A percentile compares a stretch with the other conserved stretches of the same genome.
Conservation (phyloP, 2,329 filamentous ascomycete species). For the Cladophialophora chaetospira region DNA sequence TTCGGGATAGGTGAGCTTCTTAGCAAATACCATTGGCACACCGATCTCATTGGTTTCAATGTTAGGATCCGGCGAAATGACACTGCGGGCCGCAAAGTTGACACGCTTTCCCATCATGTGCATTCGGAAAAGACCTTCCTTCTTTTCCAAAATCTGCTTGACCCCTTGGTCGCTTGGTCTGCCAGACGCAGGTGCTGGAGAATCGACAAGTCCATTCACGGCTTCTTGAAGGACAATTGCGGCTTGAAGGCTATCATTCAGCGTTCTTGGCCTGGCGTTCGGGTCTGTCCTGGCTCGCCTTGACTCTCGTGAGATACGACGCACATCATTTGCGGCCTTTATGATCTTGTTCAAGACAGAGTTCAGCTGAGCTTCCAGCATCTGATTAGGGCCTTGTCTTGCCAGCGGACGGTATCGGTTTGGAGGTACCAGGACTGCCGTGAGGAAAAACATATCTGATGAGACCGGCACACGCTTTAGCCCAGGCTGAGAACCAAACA, state of each 20-base stretch:
- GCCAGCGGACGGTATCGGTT: conserved; percentile 90
- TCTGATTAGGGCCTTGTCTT: conserved; percentile 74
- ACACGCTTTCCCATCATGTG: conserved; percentile 99
- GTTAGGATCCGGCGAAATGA: conserved; percentile 97
- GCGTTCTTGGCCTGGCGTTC: conserved; percentile 62
- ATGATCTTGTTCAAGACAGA: conserved; percentile 83
- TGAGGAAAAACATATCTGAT: conserved; percentile 93
- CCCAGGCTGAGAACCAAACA: conserved; percentile 77
- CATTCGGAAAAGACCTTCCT: conserved; percentile 95
- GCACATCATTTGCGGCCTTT: conserved; percentile 70
- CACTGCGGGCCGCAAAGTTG: conserved; percentile 94
- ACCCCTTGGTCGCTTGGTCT: conserved; percentile 87
- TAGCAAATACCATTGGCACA: conserved; percentile 95
- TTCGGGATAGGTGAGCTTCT: conserved; percentile 93
- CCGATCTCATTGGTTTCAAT: conserved; percentile 99
- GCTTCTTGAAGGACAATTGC: conserved; percentile 83
- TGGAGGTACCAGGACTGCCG: conserved; percentile 82
- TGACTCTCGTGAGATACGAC: conserved; percentile 72
- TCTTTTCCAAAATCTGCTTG: conserved; percentile 97
- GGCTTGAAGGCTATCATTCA: conserved; percentile 71
- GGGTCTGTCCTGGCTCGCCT: conserved; percentile 40
- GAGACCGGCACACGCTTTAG: conserved; percentile 62
- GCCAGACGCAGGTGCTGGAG: conserved; percentile 78
- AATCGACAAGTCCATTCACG: conserved; percentile 92
- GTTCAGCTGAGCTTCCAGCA: conserved; percentile 88